phyloP scores from a whole-genome alignment of 2,329 filamentous ascomycete genomes.

The Hysterium pulicare region DNA sequence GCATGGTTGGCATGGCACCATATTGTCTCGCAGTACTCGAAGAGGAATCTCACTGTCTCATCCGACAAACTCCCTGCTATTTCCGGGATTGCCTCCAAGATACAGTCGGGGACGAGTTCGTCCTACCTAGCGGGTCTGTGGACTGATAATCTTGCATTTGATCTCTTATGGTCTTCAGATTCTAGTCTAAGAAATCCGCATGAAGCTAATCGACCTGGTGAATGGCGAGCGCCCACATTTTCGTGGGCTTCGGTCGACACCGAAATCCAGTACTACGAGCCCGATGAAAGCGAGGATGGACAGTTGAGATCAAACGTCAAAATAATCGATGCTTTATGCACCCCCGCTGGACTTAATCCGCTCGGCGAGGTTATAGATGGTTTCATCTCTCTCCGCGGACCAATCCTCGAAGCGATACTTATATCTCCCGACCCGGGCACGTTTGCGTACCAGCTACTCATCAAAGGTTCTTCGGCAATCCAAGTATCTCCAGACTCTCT shows the following conservation, averaged over 20 bases:
- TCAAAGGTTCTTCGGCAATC: constrained; percentile 26
- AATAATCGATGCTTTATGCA: constrained; percentile 14
- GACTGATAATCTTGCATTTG: constrained; percentile 27
- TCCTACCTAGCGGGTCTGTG: constrained; percentile 34
- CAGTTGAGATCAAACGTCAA: constrained; percentile 14
- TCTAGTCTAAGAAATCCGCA: constrained; percentile 3
- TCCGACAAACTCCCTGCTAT: constrained; percentile 31
- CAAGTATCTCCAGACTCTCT: constrained; percentile 25
- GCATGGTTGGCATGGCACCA: constrained; percentile 30
- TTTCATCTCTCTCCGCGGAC: constrained; percentile 21
- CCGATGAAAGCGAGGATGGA: constrained; percentile 20
- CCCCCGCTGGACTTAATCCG: constrained; percentile 22
- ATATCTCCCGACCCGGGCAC: constrained; percentile 11
- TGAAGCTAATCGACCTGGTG: constrained; percentile 14
- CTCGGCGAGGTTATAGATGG: constrained; percentile 24
- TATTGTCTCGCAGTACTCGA: constrained; percentile 28
- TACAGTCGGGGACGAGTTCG: constrained; percentile 25
- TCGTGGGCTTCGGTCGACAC: constrained; percentile 32
- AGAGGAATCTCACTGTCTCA: constrained; percentile 23
- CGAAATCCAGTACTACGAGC: constrained; percentile 19
- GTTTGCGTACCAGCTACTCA: constrained; percentile 23
- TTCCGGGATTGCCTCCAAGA: constrained; percentile 32
- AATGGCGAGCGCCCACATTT: constrained; percentile 29
- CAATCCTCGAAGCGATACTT: constrained; percentile 16
- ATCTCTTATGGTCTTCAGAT: constrained; percentile 26